phyloP scores from a whole-genome alignment of 2,329 filamentous ascomycete species.

The Botrytis galanthina region DNA sequence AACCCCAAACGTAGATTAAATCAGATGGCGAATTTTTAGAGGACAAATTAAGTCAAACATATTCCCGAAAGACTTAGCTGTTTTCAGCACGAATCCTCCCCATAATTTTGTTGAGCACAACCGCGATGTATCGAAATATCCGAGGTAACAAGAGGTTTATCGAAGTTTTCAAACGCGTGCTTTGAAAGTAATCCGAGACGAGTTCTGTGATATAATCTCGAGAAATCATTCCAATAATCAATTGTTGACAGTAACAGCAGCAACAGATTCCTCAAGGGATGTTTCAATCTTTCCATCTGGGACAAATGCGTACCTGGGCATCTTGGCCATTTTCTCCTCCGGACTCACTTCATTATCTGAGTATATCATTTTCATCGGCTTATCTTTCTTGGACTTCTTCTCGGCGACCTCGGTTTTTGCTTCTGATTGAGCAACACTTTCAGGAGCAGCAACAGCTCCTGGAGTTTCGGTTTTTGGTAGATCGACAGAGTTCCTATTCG shows the following conservation, averaged over 20 bases:
- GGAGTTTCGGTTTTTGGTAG: constrained; percentile 35
- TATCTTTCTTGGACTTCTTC: constrained; percentile 65
- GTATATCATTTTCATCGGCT: constrained; percentile 75
- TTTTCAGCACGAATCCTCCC: constrained; percentile 22
- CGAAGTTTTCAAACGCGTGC: neutral
- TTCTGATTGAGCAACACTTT: constrained; percentile 35
- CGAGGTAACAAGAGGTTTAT: neutral
- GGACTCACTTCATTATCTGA: constrained; percentile 76
- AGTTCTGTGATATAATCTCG: neutral
- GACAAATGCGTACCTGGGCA: constrained; percentile 72
- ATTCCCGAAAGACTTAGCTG: constrained; percentile 35
- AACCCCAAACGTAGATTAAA: constrained; percentile 27
- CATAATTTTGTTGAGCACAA: constrained; percentile 11
- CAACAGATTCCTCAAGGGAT: constrained; percentile 34
- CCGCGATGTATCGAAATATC: neutral
- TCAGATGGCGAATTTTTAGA: constrained; percentile 25
- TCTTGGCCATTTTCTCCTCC: constrained; percentile 82
- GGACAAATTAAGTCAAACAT: constrained; percentile 26
- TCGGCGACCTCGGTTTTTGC: constrained; percentile 48
- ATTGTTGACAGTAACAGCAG: constrained; percentile 32
- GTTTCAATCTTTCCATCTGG: constrained; percentile 43
- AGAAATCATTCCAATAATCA: constrained; percentile 10
- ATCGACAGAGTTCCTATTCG: constrained; percentile 44
- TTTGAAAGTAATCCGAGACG: neutral
- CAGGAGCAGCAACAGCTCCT: neutral